Conservation (phyloP, 768 basidiomycete species). For the Phallus indusiatus region DNA sequence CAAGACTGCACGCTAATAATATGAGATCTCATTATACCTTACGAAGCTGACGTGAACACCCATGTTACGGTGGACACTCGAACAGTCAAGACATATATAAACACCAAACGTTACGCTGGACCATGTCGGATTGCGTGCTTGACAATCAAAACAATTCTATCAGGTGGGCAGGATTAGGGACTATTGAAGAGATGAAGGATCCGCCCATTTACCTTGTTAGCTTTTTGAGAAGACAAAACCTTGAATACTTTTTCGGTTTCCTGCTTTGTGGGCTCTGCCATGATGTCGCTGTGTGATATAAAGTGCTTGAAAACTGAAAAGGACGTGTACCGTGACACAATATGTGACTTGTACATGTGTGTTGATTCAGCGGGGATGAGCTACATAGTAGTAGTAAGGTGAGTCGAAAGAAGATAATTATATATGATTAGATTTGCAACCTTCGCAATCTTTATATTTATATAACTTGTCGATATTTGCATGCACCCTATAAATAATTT, state of each 20-base stretch:
- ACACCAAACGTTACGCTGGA: conserved; percentile 93
- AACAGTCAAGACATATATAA: conserved; percentile 97
- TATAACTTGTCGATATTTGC: too few species aligned
- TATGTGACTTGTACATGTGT: neutral
- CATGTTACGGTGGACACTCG: conserved; percentile 89
- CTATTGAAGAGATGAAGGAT: neutral
- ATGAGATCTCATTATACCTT: conserved; percentile 41
- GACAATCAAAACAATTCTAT: conserved; percentile 90
- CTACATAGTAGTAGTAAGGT: too few species aligned
- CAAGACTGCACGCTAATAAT: neutral
- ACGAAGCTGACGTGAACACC: conserved; percentile 98
- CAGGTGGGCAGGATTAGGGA: conserved; percentile 3
- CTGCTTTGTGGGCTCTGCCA: conserved; percentile 74
- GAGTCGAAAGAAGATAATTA: too few species aligned
- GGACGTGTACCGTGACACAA: neutral
- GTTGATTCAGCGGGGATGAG: too few species aligned
- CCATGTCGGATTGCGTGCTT: conserved; percentile 96
- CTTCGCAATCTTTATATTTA: too few species aligned
- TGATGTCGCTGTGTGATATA: conserved; percentile 17
- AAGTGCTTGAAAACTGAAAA: neutral
- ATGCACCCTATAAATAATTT: too few species aligned
- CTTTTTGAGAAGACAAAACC: conserved; percentile 74
- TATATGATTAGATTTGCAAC: too few species aligned
- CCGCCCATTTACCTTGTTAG: conserved; percentile 56
- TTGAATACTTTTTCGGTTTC: conserved; percentile 85